These are phyloP conservation scores for Paramecium octaurelia DNA, from an alignment of 73 alveolate genomes.

Conservation along the genomic window DNA sequence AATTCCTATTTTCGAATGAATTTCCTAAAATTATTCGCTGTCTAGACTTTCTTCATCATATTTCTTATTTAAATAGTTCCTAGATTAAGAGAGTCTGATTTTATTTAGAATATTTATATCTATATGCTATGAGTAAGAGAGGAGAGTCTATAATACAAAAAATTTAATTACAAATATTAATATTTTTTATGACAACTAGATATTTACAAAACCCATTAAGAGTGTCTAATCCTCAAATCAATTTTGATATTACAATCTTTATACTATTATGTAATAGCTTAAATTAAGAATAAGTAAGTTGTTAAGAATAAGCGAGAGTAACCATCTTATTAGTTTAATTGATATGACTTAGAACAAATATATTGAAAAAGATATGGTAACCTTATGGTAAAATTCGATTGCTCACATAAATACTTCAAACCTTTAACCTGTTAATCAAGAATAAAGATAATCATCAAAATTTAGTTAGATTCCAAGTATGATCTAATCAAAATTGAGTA, in stretches of 20 bases:
- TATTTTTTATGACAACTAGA: neutral
- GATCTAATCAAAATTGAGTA: neutral
- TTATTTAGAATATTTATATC: neutral
- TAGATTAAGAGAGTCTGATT: too few species aligned
- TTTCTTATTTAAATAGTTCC: neutral
- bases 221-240: neutral
- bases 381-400: neutral
- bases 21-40: neutral
- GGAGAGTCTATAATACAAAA: neutral
- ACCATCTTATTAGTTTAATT: neutral
- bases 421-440: neutral
- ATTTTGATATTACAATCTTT: neutral
- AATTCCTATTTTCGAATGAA: neutral
- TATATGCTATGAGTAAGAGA: neutral
- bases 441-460: neutral
- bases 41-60: neutral
- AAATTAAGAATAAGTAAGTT: neutral
- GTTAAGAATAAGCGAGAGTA: neutral
- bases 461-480: neutral
- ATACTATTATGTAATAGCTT: neutral
- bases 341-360: neutral
- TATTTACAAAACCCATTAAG: neutral
- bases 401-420: neutral
- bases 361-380: neutral
- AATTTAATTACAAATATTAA: neutral